Evolutionary conservation across 1,139 yeast species (phyloP), one percentile per base, ranked within the genome.

Genomic region (Barnettozyma hawaiiensis): DNA sequence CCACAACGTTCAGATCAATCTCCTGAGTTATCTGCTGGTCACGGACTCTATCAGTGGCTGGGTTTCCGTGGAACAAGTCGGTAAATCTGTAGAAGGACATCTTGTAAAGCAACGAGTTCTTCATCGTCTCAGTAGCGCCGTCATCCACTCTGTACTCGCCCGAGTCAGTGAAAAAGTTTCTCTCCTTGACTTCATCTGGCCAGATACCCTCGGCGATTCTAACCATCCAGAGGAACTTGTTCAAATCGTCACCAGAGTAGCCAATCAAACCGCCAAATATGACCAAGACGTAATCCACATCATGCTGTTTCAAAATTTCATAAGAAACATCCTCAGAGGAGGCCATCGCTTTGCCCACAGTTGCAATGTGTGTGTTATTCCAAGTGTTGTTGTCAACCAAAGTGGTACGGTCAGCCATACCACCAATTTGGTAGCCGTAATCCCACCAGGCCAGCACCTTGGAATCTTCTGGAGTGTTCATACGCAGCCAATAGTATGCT

Each of bases 371-470:
- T 5, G 99, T 94, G 69, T 94, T 94, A 64, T 94, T 94, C 99
- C 99, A 94, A 10, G 99, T 94, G 66, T 94, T 94, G 75, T 94
- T 94, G 65, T 94, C 99, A 35, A 94, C 99, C 54, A 94, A 75
- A 5, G 99, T 94, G 51, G 98, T 92, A 63, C 98, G 80, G 66
- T 94, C 98, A 37, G 98, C 98, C 97, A 94, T 92, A 49, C 99
- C 99, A 55, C 98, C 98, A 59, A 94, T 94, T 68, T 94, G 99
- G 66, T 94, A 94, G 44, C 99, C 99, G 62, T 94, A 94, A 71
- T 94, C 99, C 99, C 99, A 94, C 99, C 99, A 94, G 7, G 97
- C 85, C 85, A 94, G 87, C 50, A 94, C 84, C 65, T 86, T 89
- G 39, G 97, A 85, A 62, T 94, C 98, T 62, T 90, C 97, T 5